These are phyloP conservation scores for Sicyos edulis DNA, from an alignment of 306 rosid genomes.

Conservation along the genomic window DNA sequence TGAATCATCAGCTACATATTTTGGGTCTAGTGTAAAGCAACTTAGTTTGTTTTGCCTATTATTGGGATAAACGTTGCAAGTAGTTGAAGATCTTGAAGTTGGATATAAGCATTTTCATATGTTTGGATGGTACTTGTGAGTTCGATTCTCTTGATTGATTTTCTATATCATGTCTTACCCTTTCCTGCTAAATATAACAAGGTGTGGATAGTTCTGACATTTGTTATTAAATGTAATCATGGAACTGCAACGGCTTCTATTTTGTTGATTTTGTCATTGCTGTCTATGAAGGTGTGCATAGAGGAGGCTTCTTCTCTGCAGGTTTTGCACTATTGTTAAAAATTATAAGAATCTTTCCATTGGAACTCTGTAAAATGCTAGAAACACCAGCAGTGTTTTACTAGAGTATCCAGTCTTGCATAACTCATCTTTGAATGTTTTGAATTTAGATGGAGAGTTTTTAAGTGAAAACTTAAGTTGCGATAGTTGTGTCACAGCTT, in stretches of 20 bases:
- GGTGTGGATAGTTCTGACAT: neutral
- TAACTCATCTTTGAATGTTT: neutral
- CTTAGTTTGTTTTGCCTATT: neutral
- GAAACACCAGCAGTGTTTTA: neutral
- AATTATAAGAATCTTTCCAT: neutral
- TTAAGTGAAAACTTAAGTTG: neutral
- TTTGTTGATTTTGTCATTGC: neutral
- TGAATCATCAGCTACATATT: neutral
- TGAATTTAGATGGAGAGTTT: neutral
- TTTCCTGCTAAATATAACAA: neutral
- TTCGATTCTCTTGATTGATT: neutral
- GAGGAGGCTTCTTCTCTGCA: neutral
- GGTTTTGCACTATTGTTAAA: neutral
- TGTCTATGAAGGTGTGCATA: neutral
- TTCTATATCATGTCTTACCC: neutral
- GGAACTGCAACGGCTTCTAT: neutral
- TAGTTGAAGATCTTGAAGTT: neutral
- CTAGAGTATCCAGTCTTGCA: neutral
- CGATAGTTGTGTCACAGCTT: neutral
- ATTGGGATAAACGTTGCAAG: neutral
- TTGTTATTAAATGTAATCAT: neutral
- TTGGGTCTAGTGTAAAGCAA: neutral
- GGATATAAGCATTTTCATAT: neutral
- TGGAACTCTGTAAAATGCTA: neutral
- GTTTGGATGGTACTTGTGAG: neutral